Conservation (phyloP, 306 rosid species). For the Calophaca sinica region DNA sequence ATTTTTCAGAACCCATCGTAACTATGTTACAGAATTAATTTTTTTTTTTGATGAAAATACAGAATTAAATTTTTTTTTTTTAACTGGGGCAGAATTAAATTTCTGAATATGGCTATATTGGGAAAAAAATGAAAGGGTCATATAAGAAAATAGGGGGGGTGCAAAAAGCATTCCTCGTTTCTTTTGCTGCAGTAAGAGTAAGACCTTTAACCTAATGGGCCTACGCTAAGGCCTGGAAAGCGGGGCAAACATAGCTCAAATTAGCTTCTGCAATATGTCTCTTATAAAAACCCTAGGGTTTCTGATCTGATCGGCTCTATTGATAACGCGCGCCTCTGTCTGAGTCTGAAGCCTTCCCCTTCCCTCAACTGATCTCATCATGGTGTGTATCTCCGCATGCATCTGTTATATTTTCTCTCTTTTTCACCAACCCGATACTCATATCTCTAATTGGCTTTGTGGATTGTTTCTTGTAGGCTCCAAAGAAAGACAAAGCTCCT, state of each 20-base stretch:
- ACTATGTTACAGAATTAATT: no score
- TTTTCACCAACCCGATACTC: not conserved
- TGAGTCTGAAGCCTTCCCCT: not conserved
- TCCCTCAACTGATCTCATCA: not conserved
- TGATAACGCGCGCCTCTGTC: slow-evolving; percentile 40
- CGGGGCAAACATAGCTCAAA: no score
- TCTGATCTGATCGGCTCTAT: not conserved
- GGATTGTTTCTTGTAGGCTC: slow-evolving; percentile 52
- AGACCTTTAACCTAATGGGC: not conserved
- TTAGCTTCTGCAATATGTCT: not conserved
- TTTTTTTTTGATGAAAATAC: no score
- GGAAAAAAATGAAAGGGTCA: no score
- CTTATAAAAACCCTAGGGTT: slow-evolving; percentile 40
- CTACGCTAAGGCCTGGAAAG: not conserved
- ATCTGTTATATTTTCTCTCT: not conserved
- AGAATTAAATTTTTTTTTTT: no score
- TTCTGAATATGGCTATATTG: no score
- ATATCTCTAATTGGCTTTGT: not conserved
- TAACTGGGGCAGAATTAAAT: no score
- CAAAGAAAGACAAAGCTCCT: slow-evolving; percentile 80
- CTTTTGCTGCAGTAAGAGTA: no score
- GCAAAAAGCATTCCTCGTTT: no score
- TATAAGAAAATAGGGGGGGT: no score
- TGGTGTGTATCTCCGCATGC: slow-evolving; percentile 10
- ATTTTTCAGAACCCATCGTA: no score